Evolutionary conservation across 1,139 yeast genomes (phyloP).

Genomic region (Candida glucosophila): DNA sequence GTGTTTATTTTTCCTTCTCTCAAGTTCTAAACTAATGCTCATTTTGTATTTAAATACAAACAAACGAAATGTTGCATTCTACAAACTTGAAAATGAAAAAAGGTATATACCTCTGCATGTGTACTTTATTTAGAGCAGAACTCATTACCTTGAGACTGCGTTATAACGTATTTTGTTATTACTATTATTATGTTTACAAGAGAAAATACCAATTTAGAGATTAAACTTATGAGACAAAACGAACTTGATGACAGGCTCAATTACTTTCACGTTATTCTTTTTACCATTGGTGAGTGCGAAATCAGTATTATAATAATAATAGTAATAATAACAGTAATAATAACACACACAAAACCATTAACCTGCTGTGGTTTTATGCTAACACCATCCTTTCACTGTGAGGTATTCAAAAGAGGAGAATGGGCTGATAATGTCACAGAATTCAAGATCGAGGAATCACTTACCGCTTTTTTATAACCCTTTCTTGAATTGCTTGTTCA

Average conservation of each 20-base stretch:
- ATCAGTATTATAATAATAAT: neutral
- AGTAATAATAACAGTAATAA: neutral
- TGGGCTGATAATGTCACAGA: slow-evolving; percentile 3
- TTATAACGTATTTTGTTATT: neutral
- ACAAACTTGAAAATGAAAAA: slow-evolving; percentile 1
- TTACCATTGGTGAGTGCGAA: neutral
- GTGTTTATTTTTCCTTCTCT: too few species aligned
- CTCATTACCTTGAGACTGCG: neutral
- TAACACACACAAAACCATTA: neutral
- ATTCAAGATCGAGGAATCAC: slow-evolving; percentile 9
- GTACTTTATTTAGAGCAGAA: neutral
- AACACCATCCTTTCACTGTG: neutral
- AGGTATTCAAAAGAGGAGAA: slow-evolving; percentile 1
- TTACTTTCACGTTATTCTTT: neutral
- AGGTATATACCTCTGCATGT: neutral
- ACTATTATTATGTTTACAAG: neutral
- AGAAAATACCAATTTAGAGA: neutral
- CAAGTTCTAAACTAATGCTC: too few species aligned
- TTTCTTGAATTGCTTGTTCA: slow-evolving; percentile 57
- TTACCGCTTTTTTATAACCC: slow-evolving; percentile 51
- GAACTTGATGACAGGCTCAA: neutral
- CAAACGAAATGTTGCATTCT: too few species aligned
- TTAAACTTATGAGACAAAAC: neutral
- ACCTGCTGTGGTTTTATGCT: neutral
- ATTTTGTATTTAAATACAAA: too few species aligned